Evolutionary conservation across 768 basidiomycete genomes (phyloP).

Genomic region (Russula olivacea): DNA sequence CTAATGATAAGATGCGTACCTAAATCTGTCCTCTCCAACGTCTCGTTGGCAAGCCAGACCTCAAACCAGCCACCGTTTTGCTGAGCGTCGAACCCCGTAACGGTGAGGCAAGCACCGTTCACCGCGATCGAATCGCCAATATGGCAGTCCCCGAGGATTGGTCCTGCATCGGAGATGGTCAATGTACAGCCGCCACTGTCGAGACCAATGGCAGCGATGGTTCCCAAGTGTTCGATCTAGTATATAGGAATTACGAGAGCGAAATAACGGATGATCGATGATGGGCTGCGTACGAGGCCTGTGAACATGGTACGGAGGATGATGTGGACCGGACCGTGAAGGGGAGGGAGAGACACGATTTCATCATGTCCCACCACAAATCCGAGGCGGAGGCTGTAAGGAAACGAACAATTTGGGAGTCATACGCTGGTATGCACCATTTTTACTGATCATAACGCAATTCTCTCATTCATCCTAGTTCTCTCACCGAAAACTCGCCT

Average conservation of each 20-base stretch:
- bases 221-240: slow-evolving; percentile 88
- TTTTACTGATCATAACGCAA: background rate
- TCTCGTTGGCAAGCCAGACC: slow-evolving; percentile 96
- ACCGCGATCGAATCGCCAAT: slow-evolving; percentile 93
- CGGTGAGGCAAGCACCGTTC: slow-evolving; percentile 78
- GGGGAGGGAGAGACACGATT: background rate
- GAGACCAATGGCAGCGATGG: slow-evolving; percentile 54
- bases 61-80: slow-evolving; percentile 75
- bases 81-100: slow-evolving; percentile 68
- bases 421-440: slow-evolving; percentile 37
- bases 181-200: slow-evolving; percentile 79
- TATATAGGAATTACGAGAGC: slow-evolving; percentile 6
- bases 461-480: slow-evolving; percentile 25
- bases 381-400: slow-evolving; percentile 26
- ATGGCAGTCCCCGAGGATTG: slow-evolving; percentile 82
- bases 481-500: slow-evolving; percentile 34
- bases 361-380: slow-evolving; percentile 6
- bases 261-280: background rate
- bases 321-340: background rate
- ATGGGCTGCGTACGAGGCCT: slow-evolving; percentile 52
- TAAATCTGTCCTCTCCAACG: slow-evolving; percentile 82
- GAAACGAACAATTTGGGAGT: slow-evolving; percentile 37
- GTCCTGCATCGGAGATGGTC: slow-evolving; percentile 61
- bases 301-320: slow-evolving; percentile 57
- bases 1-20: slow-evolving; percentile 42